Percentiles rank a stretch among this genome's conserved stretches.
phyloP scores from a whole-genome alignment of 179 eudicot species.

The Dionaea muscipula region DNA sequence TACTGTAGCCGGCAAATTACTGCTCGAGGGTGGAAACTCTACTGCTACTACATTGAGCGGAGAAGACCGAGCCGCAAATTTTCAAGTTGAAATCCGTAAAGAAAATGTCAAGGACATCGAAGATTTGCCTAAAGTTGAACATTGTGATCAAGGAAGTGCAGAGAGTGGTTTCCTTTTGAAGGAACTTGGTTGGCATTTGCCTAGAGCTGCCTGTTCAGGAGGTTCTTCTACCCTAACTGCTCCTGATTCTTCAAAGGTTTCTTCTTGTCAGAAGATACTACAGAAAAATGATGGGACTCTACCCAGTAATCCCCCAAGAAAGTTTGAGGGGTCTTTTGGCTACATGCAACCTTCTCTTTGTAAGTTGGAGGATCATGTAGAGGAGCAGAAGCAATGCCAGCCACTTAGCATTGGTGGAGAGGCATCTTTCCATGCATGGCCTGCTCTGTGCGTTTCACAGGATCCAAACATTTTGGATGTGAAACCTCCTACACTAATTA shows the following conservation, averaged over 20 bases:
- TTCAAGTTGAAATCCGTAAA: constrained; percentile 23
- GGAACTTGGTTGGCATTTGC: constrained; percentile 29
- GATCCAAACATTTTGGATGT: constrained; percentile 20
- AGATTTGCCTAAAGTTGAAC: constrained; percentile 16
- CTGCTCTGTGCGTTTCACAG: constrained; percentile 26
- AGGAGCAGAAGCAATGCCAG: constrained; percentile 23
- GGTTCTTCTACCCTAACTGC: constrained; percentile 38
- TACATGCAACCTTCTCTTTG: constrained; percentile 21
- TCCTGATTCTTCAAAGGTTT: constrained; percentile 39
- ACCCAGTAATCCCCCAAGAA: constrained; percentile 19
- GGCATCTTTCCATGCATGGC: constrained; percentile 13
- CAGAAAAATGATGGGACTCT: constrained; percentile 23
- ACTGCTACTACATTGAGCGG: constrained; percentile 14
- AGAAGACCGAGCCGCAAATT: constrained; percentile 20
- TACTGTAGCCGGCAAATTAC: constrained; percentile 68
- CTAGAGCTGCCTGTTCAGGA: constrained; percentile 21
- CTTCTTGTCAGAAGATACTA: constrained; percentile 23
- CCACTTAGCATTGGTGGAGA: constrained; percentile 18
- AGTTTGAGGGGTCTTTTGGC: constrained; percentile 12
- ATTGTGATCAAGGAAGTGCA: constrained; percentile 19
- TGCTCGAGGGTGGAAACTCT: constrained; percentile 46
- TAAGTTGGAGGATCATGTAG: constrained; percentile 19
- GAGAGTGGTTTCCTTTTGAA: constrained; percentile 26
- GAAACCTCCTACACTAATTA: constrained; percentile 30
- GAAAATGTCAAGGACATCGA: constrained; percentile 23